These are phyloP conservation scores for Phyllosticta citriasiana DNA, from an alignment of 2,329 filamentous ascomycete genomes.

Conservation along the genomic window DNA sequence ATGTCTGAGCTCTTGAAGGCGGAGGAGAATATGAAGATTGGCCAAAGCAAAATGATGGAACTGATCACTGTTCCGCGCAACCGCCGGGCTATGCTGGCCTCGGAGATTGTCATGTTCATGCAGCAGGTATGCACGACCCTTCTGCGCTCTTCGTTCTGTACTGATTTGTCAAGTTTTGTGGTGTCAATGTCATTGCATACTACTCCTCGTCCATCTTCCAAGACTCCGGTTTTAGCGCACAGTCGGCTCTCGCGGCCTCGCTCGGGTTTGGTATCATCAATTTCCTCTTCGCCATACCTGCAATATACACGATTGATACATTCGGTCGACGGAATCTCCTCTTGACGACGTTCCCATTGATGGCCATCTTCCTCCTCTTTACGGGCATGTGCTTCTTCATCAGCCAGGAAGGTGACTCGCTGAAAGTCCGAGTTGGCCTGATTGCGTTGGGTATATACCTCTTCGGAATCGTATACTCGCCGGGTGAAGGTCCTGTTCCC, in stretches of 20 bases:
- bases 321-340: conserved; percentile 31
- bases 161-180: conserved; percentile 15
- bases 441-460: conserved; percentile 37
- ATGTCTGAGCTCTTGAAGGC: conserved; percentile 22
- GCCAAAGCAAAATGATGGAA: conserved; percentile 21
- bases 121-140: conserved; percentile 17
- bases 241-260: conserved; percentile 27
- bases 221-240: conserved; percentile 18
- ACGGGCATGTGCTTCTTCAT: conserved; percentile 34
- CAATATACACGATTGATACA: conserved; percentile 36
- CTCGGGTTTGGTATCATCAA: conserved; percentile 37
- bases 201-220: conserved; percentile 23
- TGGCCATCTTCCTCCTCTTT: conserved; percentile 41
- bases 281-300: conserved; percentile 36
- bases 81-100: conserved; percentile 18
- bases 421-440: conserved; percentile 18
- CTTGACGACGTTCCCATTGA: conserved; percentile 37
- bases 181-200: conserved; percentile 23
- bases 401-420: conserved; percentile 17
- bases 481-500: conserved; percentile 33
- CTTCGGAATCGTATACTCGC: conserved; percentile 43
- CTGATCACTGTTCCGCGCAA: conserved; percentile 20
- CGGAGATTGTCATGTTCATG: conserved; percentile 26
- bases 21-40: conserved; percentile 25
- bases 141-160: background rate